A percentile compares a stretch with the other conserved stretches of the same genome.
Evolutionary conservation across 495 filamentous ascomycete genomes (phyloP).

Genomic region (Durotheca rogersii): DNA sequence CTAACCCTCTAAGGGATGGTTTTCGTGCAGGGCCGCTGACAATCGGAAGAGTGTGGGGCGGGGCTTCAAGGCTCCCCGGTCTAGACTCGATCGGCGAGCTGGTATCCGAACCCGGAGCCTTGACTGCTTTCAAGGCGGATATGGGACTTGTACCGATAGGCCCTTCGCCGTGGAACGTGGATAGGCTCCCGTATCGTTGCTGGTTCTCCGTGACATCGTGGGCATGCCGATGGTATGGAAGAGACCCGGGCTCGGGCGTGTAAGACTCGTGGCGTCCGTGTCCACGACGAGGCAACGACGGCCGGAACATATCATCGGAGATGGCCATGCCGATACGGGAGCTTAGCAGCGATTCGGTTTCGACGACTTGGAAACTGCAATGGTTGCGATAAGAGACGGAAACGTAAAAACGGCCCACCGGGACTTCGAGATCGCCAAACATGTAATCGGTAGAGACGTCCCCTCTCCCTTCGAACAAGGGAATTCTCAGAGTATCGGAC

Average conservation of each 20-base stretch:
- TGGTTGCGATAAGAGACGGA: slow-evolving; percentile 81
- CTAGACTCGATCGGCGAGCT: slow-evolving; percentile 64
- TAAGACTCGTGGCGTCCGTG: slow-evolving; percentile 43
- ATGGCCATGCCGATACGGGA: slow-evolving; percentile 88
- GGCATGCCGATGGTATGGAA: slow-evolving; percentile 56
- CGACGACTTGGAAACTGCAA: slow-evolving; percentile 87
- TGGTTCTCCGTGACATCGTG: slow-evolving; percentile 61
- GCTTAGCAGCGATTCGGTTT: slow-evolving; percentile 85
- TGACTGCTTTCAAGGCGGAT: slow-evolving; percentile 73
- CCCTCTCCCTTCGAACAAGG: slow-evolving; percentile 65
- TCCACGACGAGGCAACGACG: slow-evolving; percentile 57
- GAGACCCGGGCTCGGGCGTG: slow-evolving; percentile 67
- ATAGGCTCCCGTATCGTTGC: slow-evolving; percentile 88
- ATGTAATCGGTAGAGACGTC: slow-evolving; percentile 72
- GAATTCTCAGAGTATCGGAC: slow-evolving; percentile 67
- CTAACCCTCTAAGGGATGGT: slow-evolving; percentile 48
- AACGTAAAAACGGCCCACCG: slow-evolving; percentile 78
- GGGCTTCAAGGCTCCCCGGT: slow-evolving; percentile 51
- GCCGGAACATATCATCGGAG: slow-evolving; percentile 83
- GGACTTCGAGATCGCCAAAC: slow-evolving; percentile 80
- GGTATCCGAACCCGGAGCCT: slow-evolving; percentile 54
- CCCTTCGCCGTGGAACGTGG: slow-evolving; percentile 85
- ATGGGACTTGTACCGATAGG: slow-evolving; percentile 79
- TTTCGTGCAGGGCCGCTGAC: slow-evolving; percentile 29
- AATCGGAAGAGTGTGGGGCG: slow-evolving; percentile 49